These are phyloP conservation scores for Misopates orontium DNA, from an alignment of 257 asterid species.

Conservation along the genomic window DNA sequence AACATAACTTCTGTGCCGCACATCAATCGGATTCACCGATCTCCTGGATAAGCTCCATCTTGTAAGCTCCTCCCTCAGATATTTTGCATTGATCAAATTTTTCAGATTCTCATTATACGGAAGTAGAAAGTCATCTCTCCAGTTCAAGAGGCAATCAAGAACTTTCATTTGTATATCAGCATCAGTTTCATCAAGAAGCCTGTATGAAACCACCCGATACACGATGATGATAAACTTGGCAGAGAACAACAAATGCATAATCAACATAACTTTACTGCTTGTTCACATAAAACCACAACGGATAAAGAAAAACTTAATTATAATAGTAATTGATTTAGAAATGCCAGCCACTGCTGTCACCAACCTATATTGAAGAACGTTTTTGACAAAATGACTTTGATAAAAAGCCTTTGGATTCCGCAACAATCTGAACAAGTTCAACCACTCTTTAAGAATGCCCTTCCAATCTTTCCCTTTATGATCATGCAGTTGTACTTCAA, in stretches of 20 bases:
- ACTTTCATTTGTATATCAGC: constrained; percentile 78
- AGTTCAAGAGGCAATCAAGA: constrained; percentile 85
- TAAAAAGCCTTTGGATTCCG: constrained; percentile 67
- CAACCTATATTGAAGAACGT: constrained; percentile 76
- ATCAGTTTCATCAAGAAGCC: constrained; percentile 90
- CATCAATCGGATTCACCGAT: constrained; percentile 54
- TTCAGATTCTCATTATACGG: constrained; percentile 74
- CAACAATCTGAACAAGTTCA: constrained; percentile 63
- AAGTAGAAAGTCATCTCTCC: constrained; percentile 79
- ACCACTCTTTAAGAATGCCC: constrained; percentile 73
- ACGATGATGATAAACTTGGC: neutral
- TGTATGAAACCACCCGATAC: constrained; percentile 30
- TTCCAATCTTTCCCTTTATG: constrained; percentile 76
- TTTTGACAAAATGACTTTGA: constrained; percentile 55
- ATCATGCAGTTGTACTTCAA: constrained; percentile 39
- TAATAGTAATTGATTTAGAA: constrained; percentile 5
- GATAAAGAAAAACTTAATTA: neutral
- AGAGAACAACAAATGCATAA: constrained; percentile 7
- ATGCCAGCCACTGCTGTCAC: constrained; percentile 25
- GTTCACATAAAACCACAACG: constrained; percentile 8
- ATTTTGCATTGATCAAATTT: constrained; percentile 60
- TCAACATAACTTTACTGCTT: constrained; percentile 1
- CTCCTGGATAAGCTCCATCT: constrained; percentile 81
- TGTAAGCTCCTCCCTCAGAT: constrained; percentile 80
- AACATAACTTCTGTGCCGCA: constrained; percentile 59